Base-by-base conservation (phyloP, 805 yeast species). In the Cyberlindnera suaveolens region DNA sequence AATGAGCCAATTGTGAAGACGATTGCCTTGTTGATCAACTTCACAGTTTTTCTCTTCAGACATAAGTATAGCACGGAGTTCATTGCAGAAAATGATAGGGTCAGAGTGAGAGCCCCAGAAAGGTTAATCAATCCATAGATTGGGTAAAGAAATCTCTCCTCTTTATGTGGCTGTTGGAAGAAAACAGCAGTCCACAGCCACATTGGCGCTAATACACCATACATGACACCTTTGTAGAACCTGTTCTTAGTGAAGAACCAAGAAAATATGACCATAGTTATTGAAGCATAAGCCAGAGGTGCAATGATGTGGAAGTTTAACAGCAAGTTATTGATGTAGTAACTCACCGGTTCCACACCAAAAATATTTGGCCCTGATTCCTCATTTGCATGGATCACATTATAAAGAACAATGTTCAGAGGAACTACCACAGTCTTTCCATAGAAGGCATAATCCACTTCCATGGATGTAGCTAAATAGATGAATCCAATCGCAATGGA, bases 131-230 rank as follows among this genome's bases (percentile, higher is more conserved):
- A 67, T 11, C 89, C 83, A 58, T 90, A 91, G 0, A 86, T 71
- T 14, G 96, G 96, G 54, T 88, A 91, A 50, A 91, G 61, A 59
- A 91, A 91, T 47, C 97, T 71, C 61, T 91, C 98, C 59, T 90
- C 97, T 60, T 90, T 90, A 60, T 90, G 97, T 4, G 96, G 93
- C 56, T 89, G 96, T 5, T 66, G 47, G 47, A 71, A 68, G 57
- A 91, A 87, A 4, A 88, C 72, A 0, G 61, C 64, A 14, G 72
- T 56, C 97, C 97, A 91, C 0, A 85, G 32, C 2, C 73, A 39
- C 20, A 85, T 53, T 1, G 93, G 90, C 0, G 70, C 52, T n/a
- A 61, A 44, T 3, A 66, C 63, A 61, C 59, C 39, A 58, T 27
- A 32, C 1, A 44, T 16, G 9, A 42, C 15, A 4, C 4, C 38